Base-by-base conservation (phyloP, 352 stramenopile species). In the Phytophthora aleatoria region DNA sequence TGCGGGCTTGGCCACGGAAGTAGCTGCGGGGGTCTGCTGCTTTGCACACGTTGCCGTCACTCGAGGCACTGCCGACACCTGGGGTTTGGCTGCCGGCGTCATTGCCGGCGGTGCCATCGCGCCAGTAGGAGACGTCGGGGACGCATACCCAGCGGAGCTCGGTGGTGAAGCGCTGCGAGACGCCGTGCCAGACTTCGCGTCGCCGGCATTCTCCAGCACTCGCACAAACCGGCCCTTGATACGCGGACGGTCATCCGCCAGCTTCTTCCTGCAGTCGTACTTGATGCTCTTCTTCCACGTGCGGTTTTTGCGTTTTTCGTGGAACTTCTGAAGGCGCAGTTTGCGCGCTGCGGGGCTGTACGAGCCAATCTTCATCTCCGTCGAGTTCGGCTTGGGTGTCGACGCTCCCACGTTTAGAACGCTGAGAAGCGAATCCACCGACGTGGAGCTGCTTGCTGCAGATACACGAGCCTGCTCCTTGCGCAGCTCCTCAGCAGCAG, bases 221-320 rank as follows among this genome's bases (percentile, higher is more conserved):
- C 85, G 85, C 60, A 98, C 95, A 56, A 98, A 98, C 3, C 95
- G 81, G 31, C 95, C 95, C 74, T 98, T 83, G 70, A 95, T 91
- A 35, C 97, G 91, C 52, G 97, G 97, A 45, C 97, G 88, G 53
- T 96, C 96, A 57, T 99, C 96, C 8, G 97, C 97, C 27, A 99
- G 79, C 75, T 99, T 99, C 77, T 99, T 99, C 43, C 97, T 83
- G 74, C 97, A 99, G 76, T 99, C 96, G 76, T 99, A 99, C 80
- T 99, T 99, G 82, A 99, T 99, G 66, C 96, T 96, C 73, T 99
- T 99, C 71, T 98, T 95, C 96, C 96, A 99, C 67, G 98, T 98
- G 55, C 97, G 91, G 64, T 95, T 97, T 72, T 97, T 97, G 56
- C 96, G 85, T 79, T 99, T 99, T 58, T 97, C 90, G 73, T 99